These are phyloP conservation scores for Biscogniauxia marginata DNA, from an alignment of 2,329 filamentous ascomycete genomes.

Conservation along the genomic window DNA sequence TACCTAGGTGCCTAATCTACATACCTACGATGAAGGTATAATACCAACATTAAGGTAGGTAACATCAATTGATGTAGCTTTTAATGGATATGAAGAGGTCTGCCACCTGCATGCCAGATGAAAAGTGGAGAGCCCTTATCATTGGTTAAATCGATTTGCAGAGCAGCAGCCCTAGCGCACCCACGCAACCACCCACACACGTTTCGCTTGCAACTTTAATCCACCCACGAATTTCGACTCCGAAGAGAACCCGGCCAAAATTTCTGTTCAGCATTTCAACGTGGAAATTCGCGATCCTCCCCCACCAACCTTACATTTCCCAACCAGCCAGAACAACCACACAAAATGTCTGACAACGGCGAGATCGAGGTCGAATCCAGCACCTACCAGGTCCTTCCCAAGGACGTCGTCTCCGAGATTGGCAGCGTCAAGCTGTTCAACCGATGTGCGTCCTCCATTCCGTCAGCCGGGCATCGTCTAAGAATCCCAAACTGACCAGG, in stretches of 20 bases:
- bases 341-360: conserved; percentile 75
- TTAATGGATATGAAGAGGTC: no score
- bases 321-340: conserved; percentile 19
- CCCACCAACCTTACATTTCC: conserved; percentile 26
- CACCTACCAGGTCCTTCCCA: conserved; percentile 68
- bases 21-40: no score
- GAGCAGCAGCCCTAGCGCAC: conserved; percentile 21
- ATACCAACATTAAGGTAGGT: no score
- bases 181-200: neutral
- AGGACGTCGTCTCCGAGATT: conserved; percentile 74
- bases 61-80: no score
- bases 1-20: no score
- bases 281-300: conserved; percentile 32
- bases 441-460: conserved; percentile 36
- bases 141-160: no score
- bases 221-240: conserved; percentile 23
- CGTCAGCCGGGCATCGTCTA: conserved; percentile 18
- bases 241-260: conserved; percentile 29
- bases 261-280: conserved; percentile 28
- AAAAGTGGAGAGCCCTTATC: no score
- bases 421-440: conserved; percentile 83
- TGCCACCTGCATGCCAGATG: conserved; percentile 4
- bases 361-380: conserved; percentile 75
- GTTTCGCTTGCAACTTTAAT: conserved; percentile 10
- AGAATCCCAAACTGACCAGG: conserved; percentile 22